These are phyloP conservation scores for Aotearoamyces nothofagi DNA, from an alignment of 2,329 filamentous ascomycete genomes.

Conservation along the genomic window DNA sequence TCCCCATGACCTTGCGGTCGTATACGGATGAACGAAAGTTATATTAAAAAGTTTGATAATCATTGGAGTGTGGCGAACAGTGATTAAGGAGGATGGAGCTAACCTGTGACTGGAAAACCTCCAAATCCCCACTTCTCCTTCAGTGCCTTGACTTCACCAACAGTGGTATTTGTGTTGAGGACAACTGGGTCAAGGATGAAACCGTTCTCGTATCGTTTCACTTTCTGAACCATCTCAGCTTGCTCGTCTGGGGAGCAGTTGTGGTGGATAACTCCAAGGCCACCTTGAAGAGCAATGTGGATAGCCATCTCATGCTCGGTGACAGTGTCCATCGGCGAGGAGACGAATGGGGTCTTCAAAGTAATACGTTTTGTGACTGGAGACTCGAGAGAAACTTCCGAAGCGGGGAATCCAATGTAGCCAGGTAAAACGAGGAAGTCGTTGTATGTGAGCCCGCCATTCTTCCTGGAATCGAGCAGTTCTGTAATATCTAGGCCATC, in stretches of 20 bases:
- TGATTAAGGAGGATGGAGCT: slow-evolving; percentile 26
- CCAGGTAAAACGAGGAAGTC: slow-evolving; percentile 94
- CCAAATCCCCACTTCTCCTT: slow-evolving; percentile 99
- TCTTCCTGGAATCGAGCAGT: slow-evolving; percentile 79
- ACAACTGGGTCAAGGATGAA: slow-evolving; percentile 96
- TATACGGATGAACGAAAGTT: slow-evolving; percentile 99
- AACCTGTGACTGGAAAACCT: slow-evolving; percentile 96
- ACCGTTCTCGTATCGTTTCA: slow-evolving; percentile 98
- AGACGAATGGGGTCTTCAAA: slow-evolving; percentile 92
- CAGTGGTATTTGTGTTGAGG: slow-evolving; percentile 72
- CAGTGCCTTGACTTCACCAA: slow-evolving; percentile 77
- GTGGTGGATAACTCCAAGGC: slow-evolving; percentile 93
- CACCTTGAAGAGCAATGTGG: slow-evolving; percentile 81
- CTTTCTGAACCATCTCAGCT: slow-evolving; percentile 97
- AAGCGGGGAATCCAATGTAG: slow-evolving; percentile 95
- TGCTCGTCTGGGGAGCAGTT: slow-evolving; percentile 97
- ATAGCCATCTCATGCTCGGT: slow-evolving; percentile 99
- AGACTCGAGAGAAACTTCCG: slow-evolving; percentile 74
- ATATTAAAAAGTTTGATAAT: slow-evolving; percentile 73
- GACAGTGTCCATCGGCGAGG: slow-evolving; percentile 98
- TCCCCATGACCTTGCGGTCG: slow-evolving; percentile 82
- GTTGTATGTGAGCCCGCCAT: slow-evolving; percentile 95
- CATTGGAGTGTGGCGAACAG: slow-evolving; percentile 34
- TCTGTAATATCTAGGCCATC: slow-evolving; percentile 83
- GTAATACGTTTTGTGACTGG: slow-evolving; percentile 91